Evolutionary conservation across 2,329 filamentous ascomycete species (phyloP).

Genomic region (Bipolaris bicolor): DNA sequence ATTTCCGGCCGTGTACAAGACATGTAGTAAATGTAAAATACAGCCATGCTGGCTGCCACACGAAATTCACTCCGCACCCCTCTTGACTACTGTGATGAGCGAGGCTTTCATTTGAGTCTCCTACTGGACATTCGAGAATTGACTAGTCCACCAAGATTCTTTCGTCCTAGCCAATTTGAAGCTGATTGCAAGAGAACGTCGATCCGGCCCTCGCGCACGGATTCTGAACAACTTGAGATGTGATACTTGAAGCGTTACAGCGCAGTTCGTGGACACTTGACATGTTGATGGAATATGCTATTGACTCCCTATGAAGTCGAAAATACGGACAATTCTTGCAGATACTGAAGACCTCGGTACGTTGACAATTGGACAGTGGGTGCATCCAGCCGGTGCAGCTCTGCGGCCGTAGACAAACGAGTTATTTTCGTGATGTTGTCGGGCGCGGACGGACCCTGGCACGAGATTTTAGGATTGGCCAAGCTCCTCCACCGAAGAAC

Average conservation of each 20-base stretch:
- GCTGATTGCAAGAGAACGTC: background rate
- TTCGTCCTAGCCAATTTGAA: background rate
- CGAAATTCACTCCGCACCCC: background rate
- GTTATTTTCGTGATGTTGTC: slow-evolving; percentile 25
- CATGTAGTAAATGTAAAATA: slow-evolving; percentile 14
- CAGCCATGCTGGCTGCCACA: background rate
- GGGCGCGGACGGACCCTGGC: slow-evolving; percentile 22
- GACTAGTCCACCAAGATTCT: background rate
- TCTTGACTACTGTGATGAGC: background rate
- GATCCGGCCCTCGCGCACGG: background rate
- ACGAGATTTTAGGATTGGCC: slow-evolving; percentile 26
- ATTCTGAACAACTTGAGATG: background rate
- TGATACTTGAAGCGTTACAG: background rate
- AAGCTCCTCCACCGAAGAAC: slow-evolving; percentile 29
- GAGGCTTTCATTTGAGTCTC: background rate
- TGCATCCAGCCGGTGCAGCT: background rate
- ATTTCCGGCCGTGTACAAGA: slow-evolving; percentile 23
- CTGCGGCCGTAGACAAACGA: slow-evolving; percentile 7
- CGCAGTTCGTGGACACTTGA: background rate
- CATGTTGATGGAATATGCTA: background rate
- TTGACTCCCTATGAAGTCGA: background rate
- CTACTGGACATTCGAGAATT: background rate
- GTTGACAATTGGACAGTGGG: background rate
- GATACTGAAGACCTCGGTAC: background rate
- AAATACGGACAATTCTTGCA: background rate